A percentile compares a stretch with the other conserved stretches of the same genome.
Evolutionary conservation across 305 asterid species (phyloP).

Genomic region (Caryopteris hybrid): DNA sequence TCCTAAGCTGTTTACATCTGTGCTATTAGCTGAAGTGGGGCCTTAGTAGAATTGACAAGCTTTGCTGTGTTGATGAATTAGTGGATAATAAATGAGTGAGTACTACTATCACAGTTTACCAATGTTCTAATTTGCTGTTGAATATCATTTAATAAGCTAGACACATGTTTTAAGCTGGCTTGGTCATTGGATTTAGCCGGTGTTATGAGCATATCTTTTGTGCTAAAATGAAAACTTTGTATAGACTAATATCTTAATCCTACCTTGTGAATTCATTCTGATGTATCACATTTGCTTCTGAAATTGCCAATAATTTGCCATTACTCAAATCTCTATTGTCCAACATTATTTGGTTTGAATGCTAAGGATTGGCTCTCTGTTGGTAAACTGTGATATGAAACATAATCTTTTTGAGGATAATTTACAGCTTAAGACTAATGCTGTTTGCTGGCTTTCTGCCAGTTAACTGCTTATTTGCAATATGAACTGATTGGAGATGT

Average conservation of each 20-base stretch:
- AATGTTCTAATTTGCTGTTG: not conserved
- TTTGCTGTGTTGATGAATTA: not conserved
- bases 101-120: not conserved
- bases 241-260: not conserved
- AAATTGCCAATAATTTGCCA: slow-evolving; percentile 15
- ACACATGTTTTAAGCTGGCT: not conserved
- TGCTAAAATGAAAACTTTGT: slow-evolving; percentile 4
- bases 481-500: slow-evolving; percentile 23
- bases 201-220: slow-evolving; percentile 12
- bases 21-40: not conserved
- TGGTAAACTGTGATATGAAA: not conserved
- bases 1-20: slow-evolving; percentile 4
- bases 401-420: not conserved
- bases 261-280: not conserved
- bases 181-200: slow-evolving; percentile 10
- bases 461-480: slow-evolving; percentile 12
- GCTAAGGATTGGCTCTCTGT: not conserved
- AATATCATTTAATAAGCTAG: not conserved
- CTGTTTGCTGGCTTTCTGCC: slow-evolving; percentile 11
- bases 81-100: not conserved
- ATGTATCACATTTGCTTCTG: not conserved
- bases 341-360: not conserved
- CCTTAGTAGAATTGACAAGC: not conserved
- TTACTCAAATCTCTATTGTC: slow-evolving; percentile 3
- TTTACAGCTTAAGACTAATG: not conserved